These are phyloP conservation scores for Heteromeles arbutifolia DNA, from an alignment of 306 rosid genomes.

Conservation along the genomic window DNA sequence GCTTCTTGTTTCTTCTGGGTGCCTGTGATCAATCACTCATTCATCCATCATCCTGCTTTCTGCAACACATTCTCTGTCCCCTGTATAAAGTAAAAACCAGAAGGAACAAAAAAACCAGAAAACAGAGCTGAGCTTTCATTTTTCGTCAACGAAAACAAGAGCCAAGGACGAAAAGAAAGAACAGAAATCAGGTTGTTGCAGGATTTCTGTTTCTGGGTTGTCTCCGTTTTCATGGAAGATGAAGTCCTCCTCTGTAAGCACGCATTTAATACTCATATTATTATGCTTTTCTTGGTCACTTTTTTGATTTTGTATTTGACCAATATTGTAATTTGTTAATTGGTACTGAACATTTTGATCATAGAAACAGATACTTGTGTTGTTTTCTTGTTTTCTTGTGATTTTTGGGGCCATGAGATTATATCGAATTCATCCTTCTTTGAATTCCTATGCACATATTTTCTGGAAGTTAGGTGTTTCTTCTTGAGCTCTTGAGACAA, in stretches of 20 bases:
- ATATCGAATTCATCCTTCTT: not conserved
- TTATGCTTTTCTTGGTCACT: no score
- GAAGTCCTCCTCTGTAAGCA: slow-evolving; percentile 21
- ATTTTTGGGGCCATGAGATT: not conserved
- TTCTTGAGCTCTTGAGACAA: not conserved
- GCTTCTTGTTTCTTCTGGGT: not conserved
- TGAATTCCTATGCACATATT: not conserved
- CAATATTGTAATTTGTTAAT: not conserved
- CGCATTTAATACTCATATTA: no score
- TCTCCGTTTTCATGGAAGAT: slow-evolving; percentile 13
- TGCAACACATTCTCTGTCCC: not conserved
- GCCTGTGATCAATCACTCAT: not conserved
- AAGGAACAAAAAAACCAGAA: not conserved
- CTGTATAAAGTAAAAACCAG: not conserved
- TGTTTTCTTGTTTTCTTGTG: not conserved
- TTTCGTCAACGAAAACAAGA: not conserved
- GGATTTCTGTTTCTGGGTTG: not conserved
- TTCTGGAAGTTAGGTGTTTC: no score
- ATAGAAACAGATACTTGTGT: not conserved
- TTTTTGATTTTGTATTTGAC: no score
- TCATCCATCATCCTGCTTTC: not conserved
- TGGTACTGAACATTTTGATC: not conserved
- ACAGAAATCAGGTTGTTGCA: not conserved
- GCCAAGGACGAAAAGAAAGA: not conserved
- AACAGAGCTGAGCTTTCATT: not conserved